These are phyloP conservation scores for Globisporangium ultimum DNA, from an alignment of 352 stramenopile genomes.

Conservation along the genomic window DNA sequence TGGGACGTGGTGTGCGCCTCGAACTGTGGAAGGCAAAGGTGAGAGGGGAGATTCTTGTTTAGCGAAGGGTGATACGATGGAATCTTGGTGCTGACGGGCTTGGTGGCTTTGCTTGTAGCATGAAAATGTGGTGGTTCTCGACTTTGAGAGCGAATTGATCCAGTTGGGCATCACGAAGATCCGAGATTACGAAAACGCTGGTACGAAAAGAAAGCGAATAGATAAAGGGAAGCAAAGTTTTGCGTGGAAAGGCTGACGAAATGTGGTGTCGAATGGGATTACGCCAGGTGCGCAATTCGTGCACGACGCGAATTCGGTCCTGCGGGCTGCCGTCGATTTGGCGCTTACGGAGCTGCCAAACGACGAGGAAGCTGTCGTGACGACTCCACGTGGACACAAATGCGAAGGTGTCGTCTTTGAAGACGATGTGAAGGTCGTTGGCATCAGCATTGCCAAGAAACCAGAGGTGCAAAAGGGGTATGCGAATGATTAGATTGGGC, in stretches of 20 bases:
- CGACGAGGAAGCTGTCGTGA: conserved; percentile 80
- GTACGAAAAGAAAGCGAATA: conserved; percentile 14
- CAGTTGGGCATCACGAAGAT: conserved; percentile 80
- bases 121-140: conserved; percentile 83
- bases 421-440: conserved; percentile 75
- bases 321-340: conserved; percentile 65
- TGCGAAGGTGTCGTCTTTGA: conserved; percentile 67
- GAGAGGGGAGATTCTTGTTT: neutral
- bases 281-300: conserved; percentile 50
- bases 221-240: too few species aligned
- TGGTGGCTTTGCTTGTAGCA: conserved; percentile 35
- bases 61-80: neutral
- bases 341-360: conserved; percentile 79
- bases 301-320: conserved; percentile 67
- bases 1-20: conserved; percentile 74
- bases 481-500: neutral
- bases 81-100: neutral
- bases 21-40: conserved; percentile 88
- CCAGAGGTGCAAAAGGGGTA: conserved; percentile 48
- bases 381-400: conserved; percentile 72
- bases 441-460: conserved; percentile 52
- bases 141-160: conserved; percentile 83
- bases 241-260: neutral
- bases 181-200: conserved; percentile 68
- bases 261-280: neutral